These are phyloP conservation scores for Colletotrichum caudatum DNA, from an alignment of 2,329 filamentous ascomycete genomes.

Conservation along the genomic window DNA sequence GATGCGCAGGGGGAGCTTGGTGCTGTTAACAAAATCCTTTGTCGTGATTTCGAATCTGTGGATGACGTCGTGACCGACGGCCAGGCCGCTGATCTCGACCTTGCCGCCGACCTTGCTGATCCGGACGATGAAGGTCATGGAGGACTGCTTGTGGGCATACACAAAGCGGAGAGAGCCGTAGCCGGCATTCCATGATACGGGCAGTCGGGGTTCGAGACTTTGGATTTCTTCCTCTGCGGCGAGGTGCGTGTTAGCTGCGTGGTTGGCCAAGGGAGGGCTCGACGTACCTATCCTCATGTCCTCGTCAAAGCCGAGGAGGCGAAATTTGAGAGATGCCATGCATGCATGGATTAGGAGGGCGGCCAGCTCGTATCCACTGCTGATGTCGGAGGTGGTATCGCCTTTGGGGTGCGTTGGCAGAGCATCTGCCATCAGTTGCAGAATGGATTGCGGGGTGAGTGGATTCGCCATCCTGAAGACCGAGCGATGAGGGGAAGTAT, in stretches of 20 bases:
- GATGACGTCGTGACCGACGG: constrained; percentile 83
- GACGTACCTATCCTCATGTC: constrained; percentile 77
- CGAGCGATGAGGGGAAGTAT: background rate
- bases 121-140: constrained; percentile 86
- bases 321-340: constrained; percentile 84
- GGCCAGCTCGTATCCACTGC: constrained; percentile 82
- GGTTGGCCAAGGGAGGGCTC: background rate
- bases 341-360: constrained; percentile 87
- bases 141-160: constrained; percentile 87
- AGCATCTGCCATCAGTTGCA: constrained; percentile 70
- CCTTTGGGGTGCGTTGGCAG: constrained; percentile 65
- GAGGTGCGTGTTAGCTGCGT: constrained; percentile 39
- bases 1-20: constrained; percentile 68
- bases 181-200: constrained; percentile 82
- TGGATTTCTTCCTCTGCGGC: constrained; percentile 67
- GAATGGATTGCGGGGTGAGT: constrained; percentile 59
- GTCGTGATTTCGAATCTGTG: constrained; percentile 79
- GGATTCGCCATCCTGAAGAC: constrained; percentile 48
- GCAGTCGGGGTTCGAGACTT: constrained; percentile 72
- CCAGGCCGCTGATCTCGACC: constrained; percentile 85
- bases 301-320: constrained; percentile 85
- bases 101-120: constrained; percentile 85
- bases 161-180: constrained; percentile 82
- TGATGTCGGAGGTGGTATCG: constrained; percentile 72
- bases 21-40: constrained; percentile 79